phyloP scores from a whole-genome alignment of 192 early-diverging fungal genomes.

The Coemansia sp. region DNA sequence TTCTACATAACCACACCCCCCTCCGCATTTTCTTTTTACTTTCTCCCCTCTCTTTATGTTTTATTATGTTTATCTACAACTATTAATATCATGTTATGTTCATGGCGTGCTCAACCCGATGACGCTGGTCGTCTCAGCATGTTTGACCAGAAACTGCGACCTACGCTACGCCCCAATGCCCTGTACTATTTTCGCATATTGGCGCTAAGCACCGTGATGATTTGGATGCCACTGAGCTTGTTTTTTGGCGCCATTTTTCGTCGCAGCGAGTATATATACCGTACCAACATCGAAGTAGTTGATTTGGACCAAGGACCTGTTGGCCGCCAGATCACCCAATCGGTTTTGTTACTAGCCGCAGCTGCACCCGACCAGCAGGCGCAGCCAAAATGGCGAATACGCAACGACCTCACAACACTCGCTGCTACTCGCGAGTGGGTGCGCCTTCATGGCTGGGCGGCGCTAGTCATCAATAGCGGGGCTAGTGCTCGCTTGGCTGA shows the following conservation, averaged over 20 bases:
- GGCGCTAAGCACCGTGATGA: background rate
- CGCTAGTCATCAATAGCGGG: conserved; percentile 24
- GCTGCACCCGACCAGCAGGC: background rate
- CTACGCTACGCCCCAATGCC: background rate
- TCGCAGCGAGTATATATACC: conserved; percentile 5
- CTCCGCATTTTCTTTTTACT: background rate
- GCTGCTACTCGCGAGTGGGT: conserved; percentile 14
- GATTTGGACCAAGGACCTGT: conserved; percentile 16
- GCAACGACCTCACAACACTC: background rate
- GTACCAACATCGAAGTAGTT: conserved; percentile 1
- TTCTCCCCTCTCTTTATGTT: background rate
- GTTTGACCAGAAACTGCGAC: conserved; percentile 3
- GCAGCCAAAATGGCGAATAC: conserved; percentile 4
- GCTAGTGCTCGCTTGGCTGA: conserved; percentile 5
- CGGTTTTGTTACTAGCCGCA: background rate
- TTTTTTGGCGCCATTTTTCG: conserved; percentile 26
- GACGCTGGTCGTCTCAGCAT: conserved; percentile 5
- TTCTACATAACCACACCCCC: background rate
- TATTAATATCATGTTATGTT: background rate
- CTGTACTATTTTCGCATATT: conserved; percentile 29
- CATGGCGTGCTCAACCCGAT: background rate
- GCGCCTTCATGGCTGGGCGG: conserved; percentile 26
- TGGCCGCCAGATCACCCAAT: conserved; percentile 12
- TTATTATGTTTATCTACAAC: background rate
- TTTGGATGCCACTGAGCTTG: conserved; percentile 17